Evolutionary conservation across 768 basidiomycete genomes (phyloP).

Genomic region (Podaxis carcinomalis): DNA sequence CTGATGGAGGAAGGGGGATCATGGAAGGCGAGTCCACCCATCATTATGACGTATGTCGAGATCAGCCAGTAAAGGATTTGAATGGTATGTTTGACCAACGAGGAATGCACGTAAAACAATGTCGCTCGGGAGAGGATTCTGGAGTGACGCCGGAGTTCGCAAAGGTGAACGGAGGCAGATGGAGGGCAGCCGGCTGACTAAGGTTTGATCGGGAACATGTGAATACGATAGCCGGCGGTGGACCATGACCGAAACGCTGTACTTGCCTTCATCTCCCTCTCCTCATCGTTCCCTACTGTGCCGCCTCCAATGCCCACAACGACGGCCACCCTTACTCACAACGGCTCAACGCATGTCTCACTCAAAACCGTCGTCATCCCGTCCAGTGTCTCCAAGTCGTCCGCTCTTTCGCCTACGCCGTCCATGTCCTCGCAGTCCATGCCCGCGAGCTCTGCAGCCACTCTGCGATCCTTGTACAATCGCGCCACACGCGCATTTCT

Average conservation of each 20-base stretch:
- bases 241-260: neutral
- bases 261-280: neutral
- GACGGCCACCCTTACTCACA: slow-evolving; percentile 13
- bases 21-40: no score
- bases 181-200: neutral
- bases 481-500: slow-evolving; percentile 79
- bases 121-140: neutral
- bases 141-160: neutral
- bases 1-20: no score
- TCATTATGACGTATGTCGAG: no score
- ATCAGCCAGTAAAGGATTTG: no score
- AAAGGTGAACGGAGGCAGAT: neutral
- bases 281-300: neutral
- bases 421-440: neutral
- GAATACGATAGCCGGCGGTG: slow-evolving; percentile 10
- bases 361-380: slow-evolving; percentile 11
- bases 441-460: slow-evolving; percentile 29
- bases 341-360: slow-evolving; percentile 1
- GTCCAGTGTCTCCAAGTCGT: neutral
- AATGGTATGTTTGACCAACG: no score
- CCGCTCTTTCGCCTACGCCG: neutral
- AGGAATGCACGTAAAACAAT: no score
- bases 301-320: slow-evolving; percentile 15
- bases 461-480: slow-evolving; percentile 68
- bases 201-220: slow-evolving; percentile 13